Percentiles rank a stretch among this genome's conserved stretches.
Conservation (phyloP, 108 stramenopile genomes). For the Skeletonema menzelii region DNA sequence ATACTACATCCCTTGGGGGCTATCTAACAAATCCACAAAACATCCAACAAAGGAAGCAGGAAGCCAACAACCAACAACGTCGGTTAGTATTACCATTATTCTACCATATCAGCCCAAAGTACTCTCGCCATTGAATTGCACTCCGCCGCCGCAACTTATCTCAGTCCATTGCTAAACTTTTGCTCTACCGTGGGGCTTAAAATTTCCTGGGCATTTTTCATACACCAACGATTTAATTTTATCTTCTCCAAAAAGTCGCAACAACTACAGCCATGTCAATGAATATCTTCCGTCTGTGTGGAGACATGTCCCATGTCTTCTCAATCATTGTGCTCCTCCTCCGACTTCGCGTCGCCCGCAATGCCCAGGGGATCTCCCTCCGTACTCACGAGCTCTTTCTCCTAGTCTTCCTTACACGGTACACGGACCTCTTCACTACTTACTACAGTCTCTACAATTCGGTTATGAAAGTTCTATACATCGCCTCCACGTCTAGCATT, state of each 20-base stretch:
- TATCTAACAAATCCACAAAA: no score
- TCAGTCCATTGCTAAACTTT: background rate
- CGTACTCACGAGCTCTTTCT: conserved; percentile 99
- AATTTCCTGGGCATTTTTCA: background rate
- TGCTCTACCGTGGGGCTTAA: background rate
- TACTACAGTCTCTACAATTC: conserved; percentile 96
- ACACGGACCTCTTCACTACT: conserved; percentile 90
- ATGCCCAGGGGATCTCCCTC: conserved; percentile 95
- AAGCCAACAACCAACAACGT: no score
- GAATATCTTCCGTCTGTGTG: conserved; percentile 93
- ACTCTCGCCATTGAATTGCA: no score
- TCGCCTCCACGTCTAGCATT: conserved; percentile 89
- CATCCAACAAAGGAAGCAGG: no score
- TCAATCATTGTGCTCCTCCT: conserved; percentile 96
- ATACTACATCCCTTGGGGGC: no score
- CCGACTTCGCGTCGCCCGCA: conserved; percentile 93
- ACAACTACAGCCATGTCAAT: conserved; percentile 52
- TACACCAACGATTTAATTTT: background rate
- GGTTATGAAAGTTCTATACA: conserved; percentile 95
- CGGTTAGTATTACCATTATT: no score
- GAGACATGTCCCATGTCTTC: conserved; percentile 98
- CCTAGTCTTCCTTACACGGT: conserved; percentile 93
- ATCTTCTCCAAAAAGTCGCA: background rate
- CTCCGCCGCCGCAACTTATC: no score
- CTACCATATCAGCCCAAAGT: no score